Evolutionary conservation across 1,284 basidiomycete species (phyloP).

Genomic region (Naganishia sp.): DNA sequence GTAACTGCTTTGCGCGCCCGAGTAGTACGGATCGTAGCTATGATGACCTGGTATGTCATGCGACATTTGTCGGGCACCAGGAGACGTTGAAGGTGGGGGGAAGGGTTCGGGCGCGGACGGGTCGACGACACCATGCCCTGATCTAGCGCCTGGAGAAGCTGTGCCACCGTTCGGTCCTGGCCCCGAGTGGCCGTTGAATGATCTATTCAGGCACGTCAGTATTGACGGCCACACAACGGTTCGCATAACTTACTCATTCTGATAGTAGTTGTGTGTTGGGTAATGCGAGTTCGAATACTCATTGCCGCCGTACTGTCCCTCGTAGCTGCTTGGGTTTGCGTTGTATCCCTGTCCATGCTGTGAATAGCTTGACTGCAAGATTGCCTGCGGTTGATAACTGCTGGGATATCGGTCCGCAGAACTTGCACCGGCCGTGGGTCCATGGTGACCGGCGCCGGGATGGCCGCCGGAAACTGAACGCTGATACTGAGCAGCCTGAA

Average conservation of each 20-base stretch:
- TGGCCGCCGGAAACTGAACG: conserved; percentile 18
- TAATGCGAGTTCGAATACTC: conserved; percentile 23
- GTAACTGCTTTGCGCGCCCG: neutral
- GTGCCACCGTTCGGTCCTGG: conserved; percentile 9
- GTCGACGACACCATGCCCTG: conserved; percentile 20
- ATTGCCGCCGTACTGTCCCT: conserved; percentile 12
- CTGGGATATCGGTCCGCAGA: conserved; percentile 15
- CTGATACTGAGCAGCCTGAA: conserved; percentile 14
- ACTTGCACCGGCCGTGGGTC: neutral
- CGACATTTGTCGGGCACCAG: conserved; percentile 20
- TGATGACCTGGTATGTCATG: conserved; percentile 21
- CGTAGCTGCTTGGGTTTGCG: conserved; percentile 9
- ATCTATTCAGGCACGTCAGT: neutral
- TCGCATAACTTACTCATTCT: conserved; percentile 10
- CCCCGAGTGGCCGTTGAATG: neutral
- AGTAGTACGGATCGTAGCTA: conserved; percentile 21
- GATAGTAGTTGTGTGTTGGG: conserved; percentile 5
- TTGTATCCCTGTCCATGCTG: conserved; percentile 18
- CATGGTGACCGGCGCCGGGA: conserved; percentile 4
- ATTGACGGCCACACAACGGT: neutral
- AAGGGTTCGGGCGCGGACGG: conserved; percentile 21
- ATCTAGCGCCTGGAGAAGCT: conserved; percentile 19
- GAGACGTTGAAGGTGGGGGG: conserved; percentile 11
- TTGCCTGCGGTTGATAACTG: conserved; percentile 20
- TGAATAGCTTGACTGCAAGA: conserved; percentile 24